These are phyloP conservation scores for Sporobolus alterniflorus DNA, from an alignment of 202 grass and related monocot species.

Conservation along the genomic window DNA sequence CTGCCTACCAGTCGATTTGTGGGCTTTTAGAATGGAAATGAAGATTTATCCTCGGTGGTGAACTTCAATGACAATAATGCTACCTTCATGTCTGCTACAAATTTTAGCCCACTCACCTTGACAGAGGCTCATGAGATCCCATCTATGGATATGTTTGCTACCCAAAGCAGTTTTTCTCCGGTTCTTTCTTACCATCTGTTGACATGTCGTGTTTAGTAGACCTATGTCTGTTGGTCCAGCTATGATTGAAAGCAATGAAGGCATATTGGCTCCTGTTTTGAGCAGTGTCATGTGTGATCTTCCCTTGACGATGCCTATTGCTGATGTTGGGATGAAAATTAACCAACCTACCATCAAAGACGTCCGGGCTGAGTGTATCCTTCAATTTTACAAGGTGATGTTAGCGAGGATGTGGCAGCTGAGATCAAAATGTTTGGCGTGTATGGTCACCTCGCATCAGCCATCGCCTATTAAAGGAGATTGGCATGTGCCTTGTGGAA, in stretches of 20 bases:
- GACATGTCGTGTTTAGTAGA: neutral
- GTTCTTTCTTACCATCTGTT: neutral
- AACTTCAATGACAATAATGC: constrained; percentile 26
- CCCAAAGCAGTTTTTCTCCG: neutral
- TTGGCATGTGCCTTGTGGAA: too few relatives aligned
- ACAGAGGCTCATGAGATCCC: neutral
- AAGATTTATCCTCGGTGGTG: constrained; percentile 23
- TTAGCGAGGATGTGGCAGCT: neutral
- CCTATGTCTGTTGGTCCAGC: neutral
- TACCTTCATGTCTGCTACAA: neutral
- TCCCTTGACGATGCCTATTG: neutral
- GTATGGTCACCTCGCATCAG: neutral
- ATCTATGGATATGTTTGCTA: neutral
- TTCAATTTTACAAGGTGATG: neutral
- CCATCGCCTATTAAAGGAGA: neutral
- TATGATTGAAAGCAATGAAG: neutral
- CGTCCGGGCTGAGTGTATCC: neutral
- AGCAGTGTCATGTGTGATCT: neutral
- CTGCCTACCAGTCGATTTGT: neutral
- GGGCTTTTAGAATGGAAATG: neutral
- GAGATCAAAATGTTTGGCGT: neutral
- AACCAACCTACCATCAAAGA: neutral
- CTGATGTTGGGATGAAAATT: neutral
- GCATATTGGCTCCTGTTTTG: neutral
- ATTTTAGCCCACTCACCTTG: neutral